Conservation (phyloP, 768 basidiomycete species). For the Rhizopogon rudus region DNA sequence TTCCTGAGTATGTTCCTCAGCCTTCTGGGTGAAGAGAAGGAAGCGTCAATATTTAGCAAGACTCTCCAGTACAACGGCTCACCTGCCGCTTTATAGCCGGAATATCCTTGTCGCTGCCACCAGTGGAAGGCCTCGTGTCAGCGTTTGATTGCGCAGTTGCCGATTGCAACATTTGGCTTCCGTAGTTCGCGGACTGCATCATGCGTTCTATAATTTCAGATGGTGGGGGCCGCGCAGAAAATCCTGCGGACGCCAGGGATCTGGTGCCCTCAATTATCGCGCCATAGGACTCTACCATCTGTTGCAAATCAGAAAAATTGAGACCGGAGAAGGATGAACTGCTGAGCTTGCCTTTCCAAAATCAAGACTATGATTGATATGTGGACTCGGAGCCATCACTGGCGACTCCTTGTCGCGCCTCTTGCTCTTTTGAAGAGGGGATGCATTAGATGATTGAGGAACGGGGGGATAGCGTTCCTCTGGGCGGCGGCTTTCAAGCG, state of each 20-base stretch:
- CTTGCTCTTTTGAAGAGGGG: conserved; percentile 30
- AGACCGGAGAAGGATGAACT: background rate
- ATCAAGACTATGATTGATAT: conserved; percentile 30
- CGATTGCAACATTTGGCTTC: conserved; percentile 29
- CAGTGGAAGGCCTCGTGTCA: conserved; percentile 18
- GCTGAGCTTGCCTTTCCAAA: conserved; percentile 34
- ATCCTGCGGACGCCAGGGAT: conserved; percentile 19
- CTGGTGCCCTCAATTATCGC: conserved; percentile 36
- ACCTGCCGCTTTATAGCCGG: conserved; percentile 30
- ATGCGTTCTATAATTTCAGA: conserved; percentile 38
- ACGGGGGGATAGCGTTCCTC: conserved; percentile 27
- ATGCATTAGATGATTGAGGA: conserved; percentile 19
- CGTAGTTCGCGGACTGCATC: conserved; percentile 38
- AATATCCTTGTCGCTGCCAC: conserved; percentile 24
- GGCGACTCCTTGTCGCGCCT: conserved; percentile 32
- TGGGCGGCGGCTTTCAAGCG: conserved; percentile 29
- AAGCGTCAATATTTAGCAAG: conserved; percentile 19
- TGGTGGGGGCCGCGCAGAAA: conserved; percentile 19
- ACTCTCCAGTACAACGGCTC: conserved; percentile 22
- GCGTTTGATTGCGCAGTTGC: conserved; percentile 21
- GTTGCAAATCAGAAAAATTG: conserved; percentile 9
- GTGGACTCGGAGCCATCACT: conserved; percentile 18
- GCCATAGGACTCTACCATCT: conserved; percentile 43
- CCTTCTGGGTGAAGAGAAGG: conserved; percentile 21
- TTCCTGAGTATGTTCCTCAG: conserved; percentile 44